A percentile compares a stretch with the other conserved stretches of the same genome.
Evolutionary conservation across 2,329 filamentous ascomycete species (phyloP).

Genomic region (Colletotrichum sp.): DNA sequence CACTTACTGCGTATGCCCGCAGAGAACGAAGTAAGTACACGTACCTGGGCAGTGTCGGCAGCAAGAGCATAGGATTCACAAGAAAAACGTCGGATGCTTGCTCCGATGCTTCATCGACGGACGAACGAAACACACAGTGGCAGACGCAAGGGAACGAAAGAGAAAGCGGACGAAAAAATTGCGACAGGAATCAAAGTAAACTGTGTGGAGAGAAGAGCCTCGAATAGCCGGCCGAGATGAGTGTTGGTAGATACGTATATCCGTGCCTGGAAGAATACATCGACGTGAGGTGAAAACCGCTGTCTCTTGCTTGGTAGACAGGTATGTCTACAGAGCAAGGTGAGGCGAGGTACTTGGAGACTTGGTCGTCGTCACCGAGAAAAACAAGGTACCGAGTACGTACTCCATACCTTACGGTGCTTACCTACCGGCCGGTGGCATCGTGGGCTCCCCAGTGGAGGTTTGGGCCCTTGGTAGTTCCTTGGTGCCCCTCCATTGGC

Average conservation of each 20-base stretch:
- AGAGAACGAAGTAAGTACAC: background rate
- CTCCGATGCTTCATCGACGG: conserved; percentile 1
- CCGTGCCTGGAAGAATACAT: background rate
- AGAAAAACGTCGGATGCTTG: conserved; percentile 5
- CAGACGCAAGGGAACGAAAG: background rate
- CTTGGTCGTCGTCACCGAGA: background rate
- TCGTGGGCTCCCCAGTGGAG: conserved; percentile 2
- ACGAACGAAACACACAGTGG: background rate
- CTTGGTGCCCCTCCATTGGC: conserved; percentile 22
- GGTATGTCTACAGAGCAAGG: background rate
- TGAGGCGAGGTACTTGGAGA: background rate
- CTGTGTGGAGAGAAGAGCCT: conserved; percentile 19
- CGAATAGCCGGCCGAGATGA: conserved; percentile 16
- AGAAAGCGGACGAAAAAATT: background rate
- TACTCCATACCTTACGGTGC: background rate
- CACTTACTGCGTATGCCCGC: background rate
- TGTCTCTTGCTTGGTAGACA: background rate
- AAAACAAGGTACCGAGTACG: background rate
- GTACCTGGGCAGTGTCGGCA: background rate
- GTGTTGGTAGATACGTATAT: background rate
- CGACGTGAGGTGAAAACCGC: background rate
- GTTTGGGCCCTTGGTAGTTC: conserved; percentile 10
- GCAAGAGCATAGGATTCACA: background rate
- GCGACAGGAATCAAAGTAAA: background rate
- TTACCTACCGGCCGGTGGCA: background rate